Evolutionary conservation across 768 basidiomycete species (phyloP), one percentile per base, ranked within the genome.

Genomic region (Mycena galericulata): DNA sequence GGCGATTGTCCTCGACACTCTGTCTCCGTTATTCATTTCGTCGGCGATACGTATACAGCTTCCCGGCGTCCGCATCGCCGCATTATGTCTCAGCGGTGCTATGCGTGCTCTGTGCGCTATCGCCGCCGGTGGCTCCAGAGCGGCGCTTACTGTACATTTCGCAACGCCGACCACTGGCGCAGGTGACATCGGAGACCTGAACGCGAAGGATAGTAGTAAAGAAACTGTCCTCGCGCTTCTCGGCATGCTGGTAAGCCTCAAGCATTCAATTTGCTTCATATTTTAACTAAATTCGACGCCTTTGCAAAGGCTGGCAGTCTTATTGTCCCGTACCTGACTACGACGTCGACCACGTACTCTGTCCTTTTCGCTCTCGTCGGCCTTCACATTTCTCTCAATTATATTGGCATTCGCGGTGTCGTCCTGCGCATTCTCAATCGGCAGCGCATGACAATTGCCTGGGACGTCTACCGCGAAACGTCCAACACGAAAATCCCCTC

Each of bases 181-280:
- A 45, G 90, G 90, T 6, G 91, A 92, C 69, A 80, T 92, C 15
- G 90, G 91, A 1, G 91, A 92, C 70, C 79, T 92, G 45, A 91
- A 88, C 64, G 91, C 90, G 1, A 93, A 93, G 73, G 90, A 90
- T 66, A 84, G 88, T 0, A 92, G 90, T 75, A 89, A 90, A 68
- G 90, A 92, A 77, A 92, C 91, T 0, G 87, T 92, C 0, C 78
- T 93, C 3, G 88, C 88, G 1, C 84, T 92, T 32, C 72, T 89
- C 1, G 91, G 91, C 22, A 89, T 91, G 86, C 73, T 92, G 75
- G 91, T 91, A 62, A 74, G 88, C 72, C 24, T 3, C 15, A 22
- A 32, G 45, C 27, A 43, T 55, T 17, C 38, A 32, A 24, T 47
- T 32, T 32, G 7, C 32, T 36, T 22, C n/a, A 24, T 22, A 18